A percentile compares a stretch with the other conserved stretches of the same genome.
Conservation (phyloP, 768 basidiomycete species). For the Phaffia tasmanica region DNA sequence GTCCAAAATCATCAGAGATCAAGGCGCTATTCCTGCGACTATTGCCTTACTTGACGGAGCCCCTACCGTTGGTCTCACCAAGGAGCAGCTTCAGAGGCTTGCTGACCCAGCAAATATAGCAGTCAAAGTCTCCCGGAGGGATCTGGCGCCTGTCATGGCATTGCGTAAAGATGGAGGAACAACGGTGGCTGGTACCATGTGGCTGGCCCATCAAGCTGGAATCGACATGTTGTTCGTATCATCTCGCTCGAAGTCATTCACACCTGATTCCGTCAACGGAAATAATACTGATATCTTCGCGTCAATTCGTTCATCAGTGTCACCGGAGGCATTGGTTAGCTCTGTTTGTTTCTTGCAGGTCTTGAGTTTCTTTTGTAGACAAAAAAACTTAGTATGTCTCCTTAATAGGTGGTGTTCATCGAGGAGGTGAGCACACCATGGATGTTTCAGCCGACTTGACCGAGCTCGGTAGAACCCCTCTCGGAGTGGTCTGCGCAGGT, state of each 20-base stretch:
- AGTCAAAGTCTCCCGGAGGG: slow-evolving; percentile 35
- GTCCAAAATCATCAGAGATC: slow-evolving; percentile 59
- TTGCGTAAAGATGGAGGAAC: slow-evolving; percentile 55
- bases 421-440: slow-evolving; percentile 68
- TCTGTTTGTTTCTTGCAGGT: background rate
- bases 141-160: slow-evolving; percentile 31
- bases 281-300: slow-evolving; percentile 32
- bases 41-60: slow-evolving; percentile 73
- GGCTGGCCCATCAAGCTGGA: slow-evolving; percentile 52
- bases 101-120: slow-evolving; percentile 44
- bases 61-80: slow-evolving; percentile 63
- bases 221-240: slow-evolving; percentile 53
- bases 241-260: slow-evolving; percentile 9
- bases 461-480: slow-evolving; percentile 67
- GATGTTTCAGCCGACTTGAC: slow-evolving; percentile 90
- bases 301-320: slow-evolving; percentile 36
- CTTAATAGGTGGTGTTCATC: slow-evolving; percentile 56
- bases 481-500: slow-evolving; percentile 84
- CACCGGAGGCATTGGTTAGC: slow-evolving; percentile 66
- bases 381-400: no score
- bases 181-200: slow-evolving; percentile 31
- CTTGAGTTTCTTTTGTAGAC: no score
- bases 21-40: slow-evolving; percentile 77
- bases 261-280: background rate
- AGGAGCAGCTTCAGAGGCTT: slow-evolving; percentile 55